Percentiles rank a stretch among this genome's conserved stretches.
phyloP scores from a whole-genome alignment of 2,329 filamentous ascomycete species.

The Verticillium tricorpus region DNA sequence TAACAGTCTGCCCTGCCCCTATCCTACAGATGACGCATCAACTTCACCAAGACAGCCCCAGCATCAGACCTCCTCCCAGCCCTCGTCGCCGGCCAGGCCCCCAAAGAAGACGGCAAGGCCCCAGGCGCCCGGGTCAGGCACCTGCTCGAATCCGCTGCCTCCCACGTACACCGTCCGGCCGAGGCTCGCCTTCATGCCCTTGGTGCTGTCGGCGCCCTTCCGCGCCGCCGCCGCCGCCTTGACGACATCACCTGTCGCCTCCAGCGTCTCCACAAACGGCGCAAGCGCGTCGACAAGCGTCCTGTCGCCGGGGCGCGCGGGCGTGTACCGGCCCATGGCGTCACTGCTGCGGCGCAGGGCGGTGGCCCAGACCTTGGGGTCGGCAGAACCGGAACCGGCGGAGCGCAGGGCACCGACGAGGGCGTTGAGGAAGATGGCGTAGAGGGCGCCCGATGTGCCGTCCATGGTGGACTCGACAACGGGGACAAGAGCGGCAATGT shows the following conservation, averaged over 20 bases:
- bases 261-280: constrained; percentile 76
- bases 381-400: neutral
- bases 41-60: neutral
- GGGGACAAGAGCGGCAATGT: constrained; percentile 1
- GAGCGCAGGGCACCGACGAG: constrained; percentile 1
- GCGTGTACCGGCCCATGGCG: constrained; percentile 41
- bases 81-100: constrained; percentile 61
- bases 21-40: neutral
- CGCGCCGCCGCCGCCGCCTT: constrained; percentile 72
- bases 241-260: constrained; percentile 59
- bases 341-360: constrained; percentile 53
- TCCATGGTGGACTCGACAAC: constrained; percentile 7
- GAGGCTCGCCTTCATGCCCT: constrained; percentile 86
- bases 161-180: constrained; percentile 82
- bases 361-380: constrained; percentile 4
- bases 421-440: constrained; percentile 4
- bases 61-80: constrained; percentile 27
- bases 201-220: constrained; percentile 75
- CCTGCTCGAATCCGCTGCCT: constrained; percentile 40
- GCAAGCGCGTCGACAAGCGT: constrained; percentile 49
- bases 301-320: constrained; percentile 2
- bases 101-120: constrained; percentile 74
- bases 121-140: constrained; percentile 64
- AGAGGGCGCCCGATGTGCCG: constrained; percentile 2
- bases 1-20: neutral